Evolutionary conservation across 225 moss, liverwort and hornwort genomes (phyloP), one percentile per base, ranked within the genome.

Genomic region (Physcomitrium patens): DNA sequence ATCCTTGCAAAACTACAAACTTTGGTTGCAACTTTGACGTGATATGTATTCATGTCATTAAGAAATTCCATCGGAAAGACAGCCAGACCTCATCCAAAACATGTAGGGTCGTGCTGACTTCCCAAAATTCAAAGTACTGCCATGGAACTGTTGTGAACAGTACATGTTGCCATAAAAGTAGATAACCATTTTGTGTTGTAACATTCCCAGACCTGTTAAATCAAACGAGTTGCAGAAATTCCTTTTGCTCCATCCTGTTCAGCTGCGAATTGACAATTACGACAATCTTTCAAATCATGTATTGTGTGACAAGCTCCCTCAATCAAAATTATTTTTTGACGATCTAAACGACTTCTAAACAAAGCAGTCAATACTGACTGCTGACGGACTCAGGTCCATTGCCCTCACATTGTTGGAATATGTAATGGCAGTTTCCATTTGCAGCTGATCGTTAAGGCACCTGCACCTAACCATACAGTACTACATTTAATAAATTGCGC

Each of bases 121-220:
- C 99, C 99, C 99, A 93, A 99, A 58, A 95, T 93, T 75, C 95
- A 87, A 63, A 95, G 89, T 78, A 95, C 95, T 19, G 99, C 91
- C 84, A 99, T 99, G 23, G 95, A 99, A 72, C 99, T 85, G 76
- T n/a, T 63, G 65, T 31, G n/a, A 52, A 20, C 12, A 27, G 19
- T 50, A n/a, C 48, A 49, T 37, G 68, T 61, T 60, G 14, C 42
- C 60, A 53, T 63, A 20, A 17, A 63, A 47, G 18, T 27, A 50
- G 14, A 28, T 44, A 53, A 54, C 0, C 15, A 2, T 6, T 52
- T 8, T 17, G 1, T 5, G 9, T 15, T 5, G 4, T 1, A 8
- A 37, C n/a, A 46, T 58, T 58, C 49, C 63, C 45, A 72, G 31
- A 6, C 50, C 69, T 68, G 23, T 14, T 37, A 63, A 5, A 19